Conservation (phyloP, 1,284 basidiomycete genomes). For the Trametes hirsuta region DNA sequence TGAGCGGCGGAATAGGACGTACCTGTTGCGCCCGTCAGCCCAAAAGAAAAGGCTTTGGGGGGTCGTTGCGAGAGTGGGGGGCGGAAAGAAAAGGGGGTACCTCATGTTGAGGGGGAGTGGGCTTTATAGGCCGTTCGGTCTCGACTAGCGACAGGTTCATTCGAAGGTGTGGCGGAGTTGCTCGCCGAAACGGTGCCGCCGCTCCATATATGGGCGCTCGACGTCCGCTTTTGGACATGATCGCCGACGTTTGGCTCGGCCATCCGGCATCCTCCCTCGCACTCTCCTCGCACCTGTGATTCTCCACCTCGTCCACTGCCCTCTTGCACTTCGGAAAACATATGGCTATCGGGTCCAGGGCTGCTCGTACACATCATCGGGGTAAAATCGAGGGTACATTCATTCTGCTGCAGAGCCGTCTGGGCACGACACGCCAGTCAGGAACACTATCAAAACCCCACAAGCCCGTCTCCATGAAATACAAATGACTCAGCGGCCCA, state of each 20-base stretch:
- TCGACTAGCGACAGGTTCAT: background rate
- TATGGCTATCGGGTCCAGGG: too few species aligned
- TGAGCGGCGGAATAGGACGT: background rate
- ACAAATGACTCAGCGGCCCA: too few species aligned
- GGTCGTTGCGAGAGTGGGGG: background rate
- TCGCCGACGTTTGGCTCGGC: background rate
- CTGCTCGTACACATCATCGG: too few species aligned
- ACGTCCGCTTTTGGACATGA: background rate
- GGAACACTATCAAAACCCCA: too few species aligned
- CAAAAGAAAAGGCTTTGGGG: background rate
- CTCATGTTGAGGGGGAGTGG: conserved; percentile 7
- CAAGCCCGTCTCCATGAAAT: too few species aligned
- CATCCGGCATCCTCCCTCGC: too few species aligned
- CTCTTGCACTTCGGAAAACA: too few species aligned
- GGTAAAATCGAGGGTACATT: too few species aligned
- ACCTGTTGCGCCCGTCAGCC: background rate
- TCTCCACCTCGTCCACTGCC: too few species aligned
- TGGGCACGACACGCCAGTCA: too few species aligned
- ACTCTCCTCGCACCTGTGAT: too few species aligned
- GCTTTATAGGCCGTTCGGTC: conserved; percentile 9
- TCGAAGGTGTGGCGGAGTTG: background rate
- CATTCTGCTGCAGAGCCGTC: too few species aligned
- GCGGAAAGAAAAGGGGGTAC: background rate
- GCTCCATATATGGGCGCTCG: conserved; percentile 6
- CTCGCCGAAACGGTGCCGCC: background rate